These are phyloP conservation scores for Striga hermonthica DNA, from an alignment of 305 asterid species.

Conservation along the genomic window DNA sequence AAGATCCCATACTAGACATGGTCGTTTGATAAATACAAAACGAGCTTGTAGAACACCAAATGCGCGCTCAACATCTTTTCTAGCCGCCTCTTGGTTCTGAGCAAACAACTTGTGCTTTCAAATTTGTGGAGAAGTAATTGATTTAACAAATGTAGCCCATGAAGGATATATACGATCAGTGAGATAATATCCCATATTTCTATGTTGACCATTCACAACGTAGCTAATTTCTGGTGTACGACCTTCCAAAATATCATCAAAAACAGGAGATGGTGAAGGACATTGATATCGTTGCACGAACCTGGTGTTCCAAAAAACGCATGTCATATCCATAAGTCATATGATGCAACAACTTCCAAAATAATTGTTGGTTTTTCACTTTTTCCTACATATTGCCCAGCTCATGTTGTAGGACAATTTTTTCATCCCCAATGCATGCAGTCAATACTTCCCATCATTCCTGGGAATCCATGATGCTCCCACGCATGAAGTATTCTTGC, in stretches of 20 bases:
- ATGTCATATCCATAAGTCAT: neutral
- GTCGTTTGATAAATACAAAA: neutral
- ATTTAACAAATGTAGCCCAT: neutral
- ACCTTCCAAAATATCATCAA: neutral
- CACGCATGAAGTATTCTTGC: too few relatives aligned
- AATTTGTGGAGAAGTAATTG: neutral
- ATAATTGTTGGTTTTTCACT: neutral
- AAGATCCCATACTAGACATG: too few relatives aligned
- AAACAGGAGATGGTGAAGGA: neutral
- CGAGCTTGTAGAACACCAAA: constrained; percentile 1
- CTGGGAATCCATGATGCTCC: too few relatives aligned
- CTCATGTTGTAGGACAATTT: neutral
- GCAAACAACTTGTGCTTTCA: neutral
- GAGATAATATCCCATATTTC: neutral
- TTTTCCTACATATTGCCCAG: neutral
- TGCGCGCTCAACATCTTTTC: neutral
- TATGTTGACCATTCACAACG: neutral
- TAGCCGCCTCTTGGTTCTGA: neutral
- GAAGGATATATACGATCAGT: neutral
- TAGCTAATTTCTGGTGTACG: neutral
- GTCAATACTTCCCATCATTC: too few relatives aligned
- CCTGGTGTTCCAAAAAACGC: neutral
- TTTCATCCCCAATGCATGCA: neutral
- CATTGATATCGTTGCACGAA: neutral
- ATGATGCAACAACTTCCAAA: neutral